Evolutionary conservation across 1,139 yeast genomes (phyloP), one percentile per base, ranked within the genome.

Genomic region (Zygoascus meyerae): DNA sequence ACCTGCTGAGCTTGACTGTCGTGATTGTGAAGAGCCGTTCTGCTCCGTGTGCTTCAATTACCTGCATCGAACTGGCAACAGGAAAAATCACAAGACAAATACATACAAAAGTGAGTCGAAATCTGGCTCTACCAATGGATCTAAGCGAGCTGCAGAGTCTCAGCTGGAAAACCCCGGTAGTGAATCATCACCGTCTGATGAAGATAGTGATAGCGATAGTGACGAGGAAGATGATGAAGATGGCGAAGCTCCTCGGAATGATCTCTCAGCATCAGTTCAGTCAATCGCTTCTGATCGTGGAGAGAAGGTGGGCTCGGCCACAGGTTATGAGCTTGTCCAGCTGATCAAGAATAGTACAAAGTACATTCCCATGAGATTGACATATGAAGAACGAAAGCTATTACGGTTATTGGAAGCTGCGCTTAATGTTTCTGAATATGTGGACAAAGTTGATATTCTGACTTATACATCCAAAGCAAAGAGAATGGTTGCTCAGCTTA

Each of bases 371-470:
- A 62, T 83, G 70, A 71, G 92, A 52, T 66, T 83, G 34, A 74
- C 83, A 0, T 66, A 68, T 45, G 83, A 79, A 40, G 92, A 83
- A 60, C 74, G 92, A 50, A 83, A 81, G 59, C 62, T 80, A 36
- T 63, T 83, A 45, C 70, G 83, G 46, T 63, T 83, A 40, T 63
- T 78, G 37, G 86, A 81, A 54, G 87, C 90, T 0, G 87, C 87
- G 0, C 65, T 83, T 46, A 77, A 80, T 54, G 92, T 83, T 4
- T 78, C 85, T 12, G 89, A 83, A 57, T 83, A 83, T 61, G 83
- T 89, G 0, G 89, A 83, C 59, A 76, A 78, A 55, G 85, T 83
- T 33, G 92, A 83, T 60, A 78, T 83, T 38, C 60, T 80, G 33
- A 69, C 82, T 1, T 79, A 80, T 55, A 70, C 77, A 5, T 77